Evolutionary conservation across 768 basidiomycete species (phyloP).

Genomic region (Clitopilus passeckerianus): DNA sequence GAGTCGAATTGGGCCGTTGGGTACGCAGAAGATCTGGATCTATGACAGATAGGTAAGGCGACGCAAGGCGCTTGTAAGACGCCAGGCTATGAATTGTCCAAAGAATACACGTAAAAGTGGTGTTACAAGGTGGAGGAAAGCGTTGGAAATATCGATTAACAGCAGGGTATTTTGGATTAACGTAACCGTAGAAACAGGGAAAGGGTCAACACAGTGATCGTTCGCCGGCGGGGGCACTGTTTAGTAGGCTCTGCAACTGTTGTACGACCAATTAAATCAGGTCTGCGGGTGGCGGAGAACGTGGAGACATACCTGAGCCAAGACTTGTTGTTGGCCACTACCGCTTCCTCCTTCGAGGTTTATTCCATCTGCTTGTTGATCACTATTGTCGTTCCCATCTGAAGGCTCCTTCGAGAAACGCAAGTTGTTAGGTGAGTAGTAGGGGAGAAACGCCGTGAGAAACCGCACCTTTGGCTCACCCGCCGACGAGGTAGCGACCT

Average conservation of each 20-base stretch:
- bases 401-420: neutral
- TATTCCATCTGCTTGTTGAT: conserved; percentile 8
- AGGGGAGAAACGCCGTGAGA: conserved; percentile 5
- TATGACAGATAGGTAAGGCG: too few species aligned
- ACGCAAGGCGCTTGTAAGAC: too few species aligned
- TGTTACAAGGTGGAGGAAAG: too few species aligned
- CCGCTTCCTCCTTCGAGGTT: conserved; percentile 2
- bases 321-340: neutral
- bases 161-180: too few species aligned
- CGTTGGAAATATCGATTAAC: too few species aligned
- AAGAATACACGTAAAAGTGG: too few species aligned
- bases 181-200: too few species aligned
- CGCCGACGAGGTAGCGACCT: conserved; percentile 5
- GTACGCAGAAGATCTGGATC: too few species aligned
- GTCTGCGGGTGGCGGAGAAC: neutral
- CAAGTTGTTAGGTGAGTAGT: neutral
- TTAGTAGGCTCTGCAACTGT: neutral
- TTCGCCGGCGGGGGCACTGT: neutral
- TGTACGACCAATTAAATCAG: neutral
- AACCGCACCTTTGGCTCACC: neutral
- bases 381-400: neutral
- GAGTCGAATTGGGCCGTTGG: too few species aligned
- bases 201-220: neutral
- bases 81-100: too few species aligned
- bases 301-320: neutral